These are phyloP conservation scores for Diaporthe citri DNA, from an alignment of 2,329 filamentous ascomycete species.

Conservation along the genomic window DNA sequence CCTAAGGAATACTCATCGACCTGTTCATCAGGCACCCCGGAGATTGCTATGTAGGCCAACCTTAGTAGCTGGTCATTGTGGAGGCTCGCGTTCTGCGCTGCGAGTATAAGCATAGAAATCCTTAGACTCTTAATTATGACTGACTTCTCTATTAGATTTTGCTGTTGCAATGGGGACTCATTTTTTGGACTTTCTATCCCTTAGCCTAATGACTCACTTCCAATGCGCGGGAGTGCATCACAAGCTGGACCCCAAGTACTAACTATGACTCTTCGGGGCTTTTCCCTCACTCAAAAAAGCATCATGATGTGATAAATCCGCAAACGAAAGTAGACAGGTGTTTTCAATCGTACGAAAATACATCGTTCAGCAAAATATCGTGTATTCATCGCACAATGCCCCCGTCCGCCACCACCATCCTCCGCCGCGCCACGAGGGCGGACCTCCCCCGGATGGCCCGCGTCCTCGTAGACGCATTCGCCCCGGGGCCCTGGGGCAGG, in stretches of 20 bases:
- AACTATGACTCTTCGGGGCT: not conserved
- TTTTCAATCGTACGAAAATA: no score
- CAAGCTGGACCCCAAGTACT: not conserved
- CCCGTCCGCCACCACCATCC: not conserved
- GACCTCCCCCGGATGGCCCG: slow-evolving; percentile 22
- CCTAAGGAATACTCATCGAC: no score
- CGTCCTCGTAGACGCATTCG: slow-evolving; percentile 21
- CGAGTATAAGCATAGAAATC: not conserved
- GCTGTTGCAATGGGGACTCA: not conserved
- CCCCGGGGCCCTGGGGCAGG: slow-evolving; percentile 31
- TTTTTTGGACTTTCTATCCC: not conserved
- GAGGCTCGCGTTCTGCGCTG: not conserved
- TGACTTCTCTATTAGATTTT: not conserved
- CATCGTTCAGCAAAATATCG: not conserved
- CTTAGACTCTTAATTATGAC: not conserved
- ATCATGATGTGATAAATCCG: not conserved
- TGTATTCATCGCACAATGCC: not conserved
- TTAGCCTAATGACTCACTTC: not conserved
- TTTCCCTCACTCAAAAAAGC: not conserved
- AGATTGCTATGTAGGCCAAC: no score
- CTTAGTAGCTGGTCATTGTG: not conserved
- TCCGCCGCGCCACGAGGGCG: slow-evolving; percentile 22
- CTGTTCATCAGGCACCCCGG: no score
- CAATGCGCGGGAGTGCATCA: not conserved
- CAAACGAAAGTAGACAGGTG: not conserved